These are phyloP conservation scores for Melaleuca quinquenervia DNA, from an alignment of 345 rosid species.

Conservation along the genomic window DNA sequence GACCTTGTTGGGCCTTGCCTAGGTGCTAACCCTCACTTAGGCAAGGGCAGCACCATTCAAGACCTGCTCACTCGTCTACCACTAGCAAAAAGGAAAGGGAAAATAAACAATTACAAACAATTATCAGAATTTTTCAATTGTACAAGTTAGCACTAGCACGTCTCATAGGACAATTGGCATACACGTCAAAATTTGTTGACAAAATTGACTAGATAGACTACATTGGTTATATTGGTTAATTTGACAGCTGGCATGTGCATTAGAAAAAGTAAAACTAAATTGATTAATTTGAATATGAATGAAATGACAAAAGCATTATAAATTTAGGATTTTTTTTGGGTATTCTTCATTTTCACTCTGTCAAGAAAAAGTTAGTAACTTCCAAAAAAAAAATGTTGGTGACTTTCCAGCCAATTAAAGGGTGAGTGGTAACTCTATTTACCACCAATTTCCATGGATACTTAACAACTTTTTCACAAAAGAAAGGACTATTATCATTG, in stretches of 20 bases:
- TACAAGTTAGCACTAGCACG: accelerated
- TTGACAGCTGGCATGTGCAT: too few species aligned
- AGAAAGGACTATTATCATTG: too few species aligned
- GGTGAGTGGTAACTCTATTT: background rate
- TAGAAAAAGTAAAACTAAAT: too few species aligned
- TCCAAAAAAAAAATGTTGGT: too few species aligned
- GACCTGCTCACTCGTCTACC: too few species aligned
- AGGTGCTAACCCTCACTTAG: too few species aligned
- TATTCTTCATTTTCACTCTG: background rate
- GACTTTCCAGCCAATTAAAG: background rate
- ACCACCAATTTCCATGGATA: background rate
- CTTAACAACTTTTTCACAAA: background rate
- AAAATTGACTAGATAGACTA: accelerated
- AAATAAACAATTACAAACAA: background rate
- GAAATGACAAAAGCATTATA: background rate
- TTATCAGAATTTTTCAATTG: background rate
- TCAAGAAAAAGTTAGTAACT: background rate
- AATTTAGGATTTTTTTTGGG: background rate
- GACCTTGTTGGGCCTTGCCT: background rate
- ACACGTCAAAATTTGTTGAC: accelerated
- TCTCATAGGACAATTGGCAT: accelerated
- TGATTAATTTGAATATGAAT: background rate
- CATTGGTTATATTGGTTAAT: too few species aligned
- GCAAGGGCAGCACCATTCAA: too few species aligned
- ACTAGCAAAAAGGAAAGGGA: background rate